Evolutionary conservation across 345 rosid species (phyloP).

Genomic region (Moricandia moricandioides): DNA sequence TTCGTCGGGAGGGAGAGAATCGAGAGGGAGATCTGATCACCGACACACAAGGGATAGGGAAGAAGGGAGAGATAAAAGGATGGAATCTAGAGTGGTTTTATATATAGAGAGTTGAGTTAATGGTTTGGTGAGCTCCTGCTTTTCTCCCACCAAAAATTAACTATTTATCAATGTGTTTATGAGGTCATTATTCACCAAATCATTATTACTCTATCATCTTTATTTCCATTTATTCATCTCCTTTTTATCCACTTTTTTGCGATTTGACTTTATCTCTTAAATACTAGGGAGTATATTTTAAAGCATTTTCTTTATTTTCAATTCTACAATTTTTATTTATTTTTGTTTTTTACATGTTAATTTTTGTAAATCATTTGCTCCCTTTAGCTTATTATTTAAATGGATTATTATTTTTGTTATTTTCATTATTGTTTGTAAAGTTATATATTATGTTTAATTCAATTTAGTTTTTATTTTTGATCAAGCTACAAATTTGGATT

Average conservation of each 20-base stretch:
- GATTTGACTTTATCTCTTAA: neutral
- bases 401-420: neutral
- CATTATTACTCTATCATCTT: constrained; percentile 1
- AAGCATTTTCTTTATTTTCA: too few relatives aligned
- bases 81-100: constrained; percentile 32
- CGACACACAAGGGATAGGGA: constrained; percentile 41
- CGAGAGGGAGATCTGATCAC: constrained; percentile 51
- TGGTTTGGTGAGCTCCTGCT: constrained; percentile 27
- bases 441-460: neutral
- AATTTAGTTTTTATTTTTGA: neutral
- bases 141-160: neutral
- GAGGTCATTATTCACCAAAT: constrained; percentile 3
- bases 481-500: neutral
- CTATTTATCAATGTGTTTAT: neutral
- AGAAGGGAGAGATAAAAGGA: constrained; percentile 36
- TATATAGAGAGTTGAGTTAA: neutral
- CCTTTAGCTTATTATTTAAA: neutral
- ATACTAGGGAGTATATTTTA: too few relatives aligned
- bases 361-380: neutral
- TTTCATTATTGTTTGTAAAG: neutral
- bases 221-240: constrained; percentile 2
- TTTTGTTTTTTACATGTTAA: neutral
- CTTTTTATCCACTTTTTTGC: neutral
- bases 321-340: neutral
- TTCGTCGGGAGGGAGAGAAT: constrained; percentile 19